Conservation (phyloP, 2,329 filamentous ascomycete species). For the Neonectria hederae region DNA sequence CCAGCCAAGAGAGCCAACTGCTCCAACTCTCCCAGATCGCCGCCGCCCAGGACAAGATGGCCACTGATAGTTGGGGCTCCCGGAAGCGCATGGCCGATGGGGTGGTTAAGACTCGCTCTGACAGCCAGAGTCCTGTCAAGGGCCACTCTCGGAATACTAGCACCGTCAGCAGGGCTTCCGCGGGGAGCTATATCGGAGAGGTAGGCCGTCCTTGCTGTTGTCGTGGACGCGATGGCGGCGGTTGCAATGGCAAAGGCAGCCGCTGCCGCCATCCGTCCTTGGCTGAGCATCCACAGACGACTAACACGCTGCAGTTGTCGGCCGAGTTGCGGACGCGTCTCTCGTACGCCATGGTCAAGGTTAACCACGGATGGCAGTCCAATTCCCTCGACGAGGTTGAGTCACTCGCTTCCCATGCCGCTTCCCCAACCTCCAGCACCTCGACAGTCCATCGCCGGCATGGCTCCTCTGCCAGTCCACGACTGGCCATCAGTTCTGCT, state of each 20-base stretch:
- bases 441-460: slow-evolving; percentile 63
- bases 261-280: not conserved
- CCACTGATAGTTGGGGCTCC: slow-evolving; percentile 48
- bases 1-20: slow-evolving; percentile 64
- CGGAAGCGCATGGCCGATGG: slow-evolving; percentile 84
- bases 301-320: slow-evolving; percentile 66
- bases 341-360: slow-evolving; percentile 93
- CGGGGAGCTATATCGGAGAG: slow-evolving; percentile 79
- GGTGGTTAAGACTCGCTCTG: slow-evolving; percentile 67
- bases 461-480: slow-evolving; percentile 65
- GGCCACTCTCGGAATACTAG: slow-evolving; percentile 79
- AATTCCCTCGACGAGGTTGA: slow-evolving; percentile 82
- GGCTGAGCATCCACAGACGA: slow-evolving; percentile 1
- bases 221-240: not conserved
- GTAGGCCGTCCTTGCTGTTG: slow-evolving; percentile 60
- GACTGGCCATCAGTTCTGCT: slow-evolving; percentile 47
- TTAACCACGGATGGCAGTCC: slow-evolving; percentile 88
- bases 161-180: slow-evolving; percentile 67
- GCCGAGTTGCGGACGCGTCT: slow-evolving; percentile 84
- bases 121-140: slow-evolving; percentile 57
- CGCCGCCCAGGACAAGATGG: slow-evolving; percentile 61
- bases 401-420: slow-evolving; percentile 73
- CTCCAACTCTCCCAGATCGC: slow-evolving; percentile 67
- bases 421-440: slow-evolving; percentile 69
- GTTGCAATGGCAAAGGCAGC: not conserved